These are phyloP conservation scores for Pichia terricola DNA, from an alignment of 1,139 yeast genomes.

Conservation along the genomic window DNA sequence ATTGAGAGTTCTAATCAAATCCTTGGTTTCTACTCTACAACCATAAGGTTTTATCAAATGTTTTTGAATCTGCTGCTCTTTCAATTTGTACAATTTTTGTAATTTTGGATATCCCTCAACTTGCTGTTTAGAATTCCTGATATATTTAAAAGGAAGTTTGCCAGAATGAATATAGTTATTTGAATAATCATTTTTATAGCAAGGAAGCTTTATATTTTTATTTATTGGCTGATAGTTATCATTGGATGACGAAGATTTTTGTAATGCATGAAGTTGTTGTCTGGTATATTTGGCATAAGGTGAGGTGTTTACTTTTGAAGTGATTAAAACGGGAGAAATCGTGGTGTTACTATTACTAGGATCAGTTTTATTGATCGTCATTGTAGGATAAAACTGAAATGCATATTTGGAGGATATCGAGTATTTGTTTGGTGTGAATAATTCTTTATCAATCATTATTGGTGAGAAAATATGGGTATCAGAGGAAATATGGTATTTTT, in stretches of 20 bases:
- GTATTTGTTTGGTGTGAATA: too few species aligned
- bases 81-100: constrained; percentile 56
- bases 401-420: constrained; percentile 3
- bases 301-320: neutral
- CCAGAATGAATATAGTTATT: constrained; percentile 60
- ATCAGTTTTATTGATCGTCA: neutral
- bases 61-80: constrained; percentile 38
- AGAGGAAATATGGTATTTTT: too few species aligned
- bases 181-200: constrained; percentile 53
- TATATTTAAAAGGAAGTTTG: constrained; percentile 48
- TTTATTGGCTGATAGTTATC: neutral
- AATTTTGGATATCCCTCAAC: constrained; percentile 82
- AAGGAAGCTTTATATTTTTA: too few species aligned
- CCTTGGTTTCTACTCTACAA: constrained; percentile 37
- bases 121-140: constrained; percentile 56
- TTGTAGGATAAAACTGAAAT: constrained; percentile 1
- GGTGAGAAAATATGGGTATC: too few species aligned
- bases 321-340: constrained; percentile 1
- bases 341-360: too few species aligned
- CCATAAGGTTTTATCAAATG: constrained; percentile 63
- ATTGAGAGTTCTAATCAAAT: constrained; percentile 47
- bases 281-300: too few species aligned
- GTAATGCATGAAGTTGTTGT: too few species aligned
- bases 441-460: too few species aligned
- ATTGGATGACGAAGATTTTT: too few species aligned